phyloP scores from a whole-genome alignment of 495 filamentous ascomycete genomes.

The Talaromyces liani region DNA sequence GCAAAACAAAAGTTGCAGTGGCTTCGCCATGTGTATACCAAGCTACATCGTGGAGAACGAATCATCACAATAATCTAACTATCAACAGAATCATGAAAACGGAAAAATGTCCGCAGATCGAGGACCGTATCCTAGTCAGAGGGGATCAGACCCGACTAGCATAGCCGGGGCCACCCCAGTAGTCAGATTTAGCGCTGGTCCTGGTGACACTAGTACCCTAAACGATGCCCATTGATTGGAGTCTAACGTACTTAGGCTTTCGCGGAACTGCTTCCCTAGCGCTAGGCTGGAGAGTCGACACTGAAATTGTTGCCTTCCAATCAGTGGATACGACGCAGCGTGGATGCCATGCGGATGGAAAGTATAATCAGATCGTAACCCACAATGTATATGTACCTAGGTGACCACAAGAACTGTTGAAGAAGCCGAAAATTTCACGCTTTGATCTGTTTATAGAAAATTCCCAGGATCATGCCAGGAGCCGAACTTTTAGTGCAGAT shows the following conservation, averaged over 20 bases:
- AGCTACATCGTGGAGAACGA: background rate
- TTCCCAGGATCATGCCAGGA: background rate
- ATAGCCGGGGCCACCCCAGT: background rate
- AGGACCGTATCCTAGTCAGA: background rate
- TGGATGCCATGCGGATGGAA: constrained; percentile 1
- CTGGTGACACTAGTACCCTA: background rate
- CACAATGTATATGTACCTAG: background rate
- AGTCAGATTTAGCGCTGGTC: background rate
- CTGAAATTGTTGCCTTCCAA: background rate
- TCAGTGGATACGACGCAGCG: background rate
- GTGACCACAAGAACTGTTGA: background rate
- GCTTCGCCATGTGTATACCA: background rate
- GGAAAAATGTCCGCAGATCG: background rate
- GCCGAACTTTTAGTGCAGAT: background rate
- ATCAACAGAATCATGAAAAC: background rate
- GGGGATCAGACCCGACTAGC: background rate
- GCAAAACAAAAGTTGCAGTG: background rate
- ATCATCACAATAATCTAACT: background rate
- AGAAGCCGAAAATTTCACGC: background rate
- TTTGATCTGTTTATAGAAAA: background rate
- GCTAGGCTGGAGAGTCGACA: background rate
- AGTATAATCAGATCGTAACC: background rate
- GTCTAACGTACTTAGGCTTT: background rate
- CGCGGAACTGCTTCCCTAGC: background rate
- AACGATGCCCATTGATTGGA: background rate